phyloP scores from a whole-genome alignment of 257 asterid genomes.

The Solanum pinnatisectum region DNA sequence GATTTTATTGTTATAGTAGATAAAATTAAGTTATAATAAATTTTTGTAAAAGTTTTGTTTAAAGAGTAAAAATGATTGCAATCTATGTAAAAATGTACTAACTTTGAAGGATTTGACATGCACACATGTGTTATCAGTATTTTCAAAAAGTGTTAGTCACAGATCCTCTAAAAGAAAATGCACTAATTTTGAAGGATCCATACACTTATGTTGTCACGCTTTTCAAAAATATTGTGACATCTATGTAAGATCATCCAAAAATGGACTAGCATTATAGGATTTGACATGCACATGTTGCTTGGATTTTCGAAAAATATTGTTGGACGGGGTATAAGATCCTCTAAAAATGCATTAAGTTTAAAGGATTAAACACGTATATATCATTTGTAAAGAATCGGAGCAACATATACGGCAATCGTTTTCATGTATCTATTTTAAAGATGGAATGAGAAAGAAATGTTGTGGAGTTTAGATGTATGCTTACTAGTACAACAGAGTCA shows the following conservation, averaged over 20 bases:
- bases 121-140: not conserved
- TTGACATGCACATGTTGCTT: not conserved
- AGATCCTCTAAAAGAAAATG: not conserved
- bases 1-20: not conserved
- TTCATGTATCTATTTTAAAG: not conserved
- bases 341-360: not conserved
- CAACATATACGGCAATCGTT: fast-evolving
- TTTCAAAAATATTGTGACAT: not conserved
- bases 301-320: not conserved
- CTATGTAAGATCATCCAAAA: not conserved
- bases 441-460: not conserved
- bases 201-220: not conserved
- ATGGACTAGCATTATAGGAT: not conserved
- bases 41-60: not conserved
- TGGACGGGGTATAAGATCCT: not conserved
- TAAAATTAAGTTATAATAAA: not conserved
- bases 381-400: not conserved
- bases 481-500: slow-evolving; percentile 48
- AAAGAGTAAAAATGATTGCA: not conserved
- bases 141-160: not conserved
- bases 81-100: not conserved
- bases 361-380: not conserved
- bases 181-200: not conserved
- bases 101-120: not conserved
- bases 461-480: not conserved